phyloP scores from a whole-genome alignment of 202 grass and related monocot species.

The Panicum hallii region DNA sequence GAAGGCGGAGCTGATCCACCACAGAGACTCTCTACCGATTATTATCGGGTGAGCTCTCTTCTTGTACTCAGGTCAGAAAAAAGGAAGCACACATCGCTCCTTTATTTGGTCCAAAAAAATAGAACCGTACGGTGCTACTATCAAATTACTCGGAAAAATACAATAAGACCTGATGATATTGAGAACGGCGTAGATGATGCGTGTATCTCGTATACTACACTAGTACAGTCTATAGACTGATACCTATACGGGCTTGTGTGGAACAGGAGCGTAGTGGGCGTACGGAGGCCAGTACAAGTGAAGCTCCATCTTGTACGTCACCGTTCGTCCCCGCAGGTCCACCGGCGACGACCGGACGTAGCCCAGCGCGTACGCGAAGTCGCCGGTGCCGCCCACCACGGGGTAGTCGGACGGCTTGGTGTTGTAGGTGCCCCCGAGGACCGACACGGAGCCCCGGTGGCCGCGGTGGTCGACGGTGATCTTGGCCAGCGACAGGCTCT shows the following conservation, averaged over 20 bases:
- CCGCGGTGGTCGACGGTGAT: slow-evolving; percentile 61
- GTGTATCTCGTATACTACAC: too few species aligned
- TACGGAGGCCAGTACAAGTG: slow-evolving; percentile 70
- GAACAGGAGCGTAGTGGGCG: slow-evolving; percentile 47
- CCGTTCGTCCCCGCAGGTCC: slow-evolving; percentile 46
- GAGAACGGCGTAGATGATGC: too few species aligned
- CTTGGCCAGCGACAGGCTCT: slow-evolving; percentile 65
- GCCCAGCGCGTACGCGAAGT: slow-evolving; percentile 61
- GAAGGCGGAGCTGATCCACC: too few species aligned
- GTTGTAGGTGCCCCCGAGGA: slow-evolving; percentile 71
- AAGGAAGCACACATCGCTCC: too few species aligned
- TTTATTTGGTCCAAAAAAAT: too few species aligned
- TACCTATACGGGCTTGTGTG: background rate
- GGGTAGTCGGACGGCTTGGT: slow-evolving; percentile 63
- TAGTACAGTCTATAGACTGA: too few species aligned
- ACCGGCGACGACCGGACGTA: slow-evolving; percentile 62
- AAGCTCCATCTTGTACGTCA: slow-evolving; percentile 65
- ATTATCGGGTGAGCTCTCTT: too few species aligned
- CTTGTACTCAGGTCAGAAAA: too few species aligned
- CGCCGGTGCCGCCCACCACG: slow-evolving; percentile 60
- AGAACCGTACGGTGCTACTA: too few species aligned
- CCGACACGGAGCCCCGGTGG: slow-evolving; percentile 67
- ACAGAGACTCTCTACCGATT: too few species aligned
- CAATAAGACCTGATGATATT: too few species aligned
- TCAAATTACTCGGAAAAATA: too few species aligned